Evolutionary conservation across 768 basidiomycete genomes (phyloP).

Genomic region (Hypsizygus marmoreus): DNA sequence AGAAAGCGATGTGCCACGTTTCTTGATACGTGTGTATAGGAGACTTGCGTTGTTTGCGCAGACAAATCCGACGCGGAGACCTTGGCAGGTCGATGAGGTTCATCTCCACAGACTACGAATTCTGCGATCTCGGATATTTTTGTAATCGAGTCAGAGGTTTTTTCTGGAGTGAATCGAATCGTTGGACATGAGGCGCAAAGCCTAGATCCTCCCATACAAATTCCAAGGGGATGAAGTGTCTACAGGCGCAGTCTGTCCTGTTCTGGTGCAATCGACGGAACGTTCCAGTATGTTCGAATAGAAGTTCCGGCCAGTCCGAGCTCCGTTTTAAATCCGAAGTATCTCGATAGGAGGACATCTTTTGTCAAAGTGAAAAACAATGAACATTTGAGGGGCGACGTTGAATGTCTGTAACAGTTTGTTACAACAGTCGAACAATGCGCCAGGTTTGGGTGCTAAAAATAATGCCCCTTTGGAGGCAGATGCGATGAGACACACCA

Average conservation of each 20-base stretch:
- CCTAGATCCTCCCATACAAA: too few species aligned
- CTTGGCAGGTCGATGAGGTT: background rate
- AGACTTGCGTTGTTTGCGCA: slow-evolving; percentile 1
- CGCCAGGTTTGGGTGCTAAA: background rate
- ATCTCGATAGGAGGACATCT: too few species aligned
- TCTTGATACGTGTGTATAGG: background rate
- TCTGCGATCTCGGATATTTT: too few species aligned
- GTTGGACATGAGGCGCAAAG: too few species aligned
- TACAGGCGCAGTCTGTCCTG: background rate
- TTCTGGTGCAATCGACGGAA: background rate
- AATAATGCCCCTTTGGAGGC: slow-evolving; percentile 2
- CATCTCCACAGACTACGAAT: too few species aligned
- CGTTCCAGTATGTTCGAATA: slow-evolving; percentile 3
- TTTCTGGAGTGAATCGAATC: too few species aligned
- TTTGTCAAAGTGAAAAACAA: too few species aligned
- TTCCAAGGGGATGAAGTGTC: background rate
- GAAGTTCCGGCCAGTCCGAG: background rate
- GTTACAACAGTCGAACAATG: background rate
- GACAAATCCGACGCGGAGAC: slow-evolving; percentile 2
- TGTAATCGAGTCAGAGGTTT: too few species aligned
- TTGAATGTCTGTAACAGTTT: background rate
- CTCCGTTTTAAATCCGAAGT: background rate
- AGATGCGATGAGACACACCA: too few species aligned
- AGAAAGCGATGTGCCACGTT: slow-evolving; percentile 10
- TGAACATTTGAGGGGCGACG: slow-evolving; percentile 4